These are phyloP conservation scores for Coniochaeta sp. DNA, from an alignment of 2,329 filamentous ascomycete genomes.

Conservation along the genomic window DNA sequence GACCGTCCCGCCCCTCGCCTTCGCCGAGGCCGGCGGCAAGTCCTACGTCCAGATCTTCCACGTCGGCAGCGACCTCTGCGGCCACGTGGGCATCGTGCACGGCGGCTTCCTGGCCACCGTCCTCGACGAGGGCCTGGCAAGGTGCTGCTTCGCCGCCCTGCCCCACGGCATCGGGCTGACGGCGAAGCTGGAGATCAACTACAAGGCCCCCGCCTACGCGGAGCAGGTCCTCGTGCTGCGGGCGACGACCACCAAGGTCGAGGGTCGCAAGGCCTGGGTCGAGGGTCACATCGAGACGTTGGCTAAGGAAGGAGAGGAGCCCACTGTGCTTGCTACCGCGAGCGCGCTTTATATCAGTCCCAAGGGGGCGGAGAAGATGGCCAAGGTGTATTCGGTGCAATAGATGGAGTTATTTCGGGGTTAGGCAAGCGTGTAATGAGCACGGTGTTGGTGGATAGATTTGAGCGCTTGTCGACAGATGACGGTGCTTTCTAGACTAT, in stretches of 20 bases:
- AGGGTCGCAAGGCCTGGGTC: slow-evolving; percentile 93
- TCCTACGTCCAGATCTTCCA: slow-evolving; percentile 66
- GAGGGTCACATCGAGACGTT: slow-evolving; percentile 80
- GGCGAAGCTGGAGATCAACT: slow-evolving; percentile 76
- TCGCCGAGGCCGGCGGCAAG: slow-evolving; percentile 63
- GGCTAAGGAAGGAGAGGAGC: slow-evolving; percentile 50
- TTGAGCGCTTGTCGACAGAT: not conserved
- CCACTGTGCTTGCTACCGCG: slow-evolving; percentile 68
- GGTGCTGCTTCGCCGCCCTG: slow-evolving; percentile 81
- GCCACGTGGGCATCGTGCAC: slow-evolving; percentile 85
- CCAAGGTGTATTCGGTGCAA: slow-evolving; percentile 25
- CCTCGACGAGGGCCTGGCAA: slow-evolving; percentile 80
- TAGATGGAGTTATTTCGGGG: slow-evolving; percentile 7
- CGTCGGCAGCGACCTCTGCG: slow-evolving; percentile 73
- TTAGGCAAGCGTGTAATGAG: not conserved
- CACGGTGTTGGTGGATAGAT: not conserved
- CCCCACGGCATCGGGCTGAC: slow-evolving; percentile 83
- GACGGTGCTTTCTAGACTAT: not conserved
- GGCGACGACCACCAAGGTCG: slow-evolving; percentile 74
- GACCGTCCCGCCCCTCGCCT: slow-evolving; percentile 72
- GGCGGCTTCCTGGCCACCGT: slow-evolving; percentile 88
- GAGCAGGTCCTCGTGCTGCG: slow-evolving; percentile 69
- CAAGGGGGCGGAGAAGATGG: slow-evolving; percentile 54
- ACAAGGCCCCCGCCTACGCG: slow-evolving; percentile 71
- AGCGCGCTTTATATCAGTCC: slow-evolving; percentile 85